A percentile compares a stretch with the other conserved stretches of the same genome.
These are phyloP conservation scores for Hymenoscyphus salicellus DNA, from an alignment of 2,329 filamentous ascomycete genomes.

Conservation along the genomic window DNA sequence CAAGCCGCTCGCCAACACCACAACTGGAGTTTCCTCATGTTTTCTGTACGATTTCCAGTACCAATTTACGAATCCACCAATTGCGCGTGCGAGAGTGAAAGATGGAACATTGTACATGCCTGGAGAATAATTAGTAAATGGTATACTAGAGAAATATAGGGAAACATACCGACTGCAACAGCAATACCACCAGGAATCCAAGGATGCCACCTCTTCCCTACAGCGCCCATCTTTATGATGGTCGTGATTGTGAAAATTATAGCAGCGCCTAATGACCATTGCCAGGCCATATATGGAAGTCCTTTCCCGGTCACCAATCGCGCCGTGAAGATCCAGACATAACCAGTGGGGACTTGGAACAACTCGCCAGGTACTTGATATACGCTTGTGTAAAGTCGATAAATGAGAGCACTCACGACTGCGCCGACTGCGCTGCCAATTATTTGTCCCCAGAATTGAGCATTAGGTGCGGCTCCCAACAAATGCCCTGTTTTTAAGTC, in stretches of 20 bases:
- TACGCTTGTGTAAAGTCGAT: slow-evolving; percentile 84
- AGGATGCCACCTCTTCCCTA: slow-evolving; percentile 62
- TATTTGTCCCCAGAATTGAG: slow-evolving; percentile 95
- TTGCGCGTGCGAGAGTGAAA: slow-evolving; percentile 84
- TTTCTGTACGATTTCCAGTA: slow-evolving; percentile 65
- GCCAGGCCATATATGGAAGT: slow-evolving; percentile 75
- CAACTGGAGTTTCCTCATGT: slow-evolving; percentile 68
- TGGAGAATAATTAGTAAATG: slow-evolving; percentile 32
- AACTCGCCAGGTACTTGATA: slow-evolving; percentile 85
- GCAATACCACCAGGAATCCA: slow-evolving; percentile 90
- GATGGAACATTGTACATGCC: slow-evolving; percentile 98
- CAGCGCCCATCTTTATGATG: slow-evolving; percentile 57
- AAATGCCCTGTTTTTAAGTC: slow-evolving; percentile 96
- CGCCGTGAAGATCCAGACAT: slow-evolving; percentile 97
- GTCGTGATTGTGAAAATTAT: slow-evolving; percentile 71
- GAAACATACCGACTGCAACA: slow-evolving; percentile 74
- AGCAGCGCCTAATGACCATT: slow-evolving; percentile 75
- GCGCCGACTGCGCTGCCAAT: slow-evolving; percentile 86
- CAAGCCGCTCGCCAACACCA: slow-evolving; percentile 85
- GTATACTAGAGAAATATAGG: slow-evolving; percentile 3
- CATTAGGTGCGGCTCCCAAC: slow-evolving; percentile 84
- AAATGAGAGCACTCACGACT: slow-evolving; percentile 80
- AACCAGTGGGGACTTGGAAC: slow-evolving; percentile 91
- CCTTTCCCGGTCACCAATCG: slow-evolving; percentile 88
- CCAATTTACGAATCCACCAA: slow-evolving; percentile 73